Evolutionary conservation across 1,284 basidiomycete species (phyloP), one percentile per base, ranked within the genome.

Genomic region (Malassezia furfur): DNA sequence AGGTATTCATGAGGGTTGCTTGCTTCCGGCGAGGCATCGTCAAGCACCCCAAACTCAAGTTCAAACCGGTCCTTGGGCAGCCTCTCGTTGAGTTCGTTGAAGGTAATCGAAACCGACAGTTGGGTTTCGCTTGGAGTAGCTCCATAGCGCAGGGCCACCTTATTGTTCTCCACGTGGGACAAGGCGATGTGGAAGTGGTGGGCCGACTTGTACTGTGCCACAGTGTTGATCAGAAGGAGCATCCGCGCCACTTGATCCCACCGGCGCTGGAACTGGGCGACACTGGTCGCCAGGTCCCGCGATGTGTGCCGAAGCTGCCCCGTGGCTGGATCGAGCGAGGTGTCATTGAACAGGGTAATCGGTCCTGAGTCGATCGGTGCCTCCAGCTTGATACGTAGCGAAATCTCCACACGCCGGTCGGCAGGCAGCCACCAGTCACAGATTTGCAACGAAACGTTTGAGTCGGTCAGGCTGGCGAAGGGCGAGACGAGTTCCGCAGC

Each of bases 341-440:
- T 32, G 19, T 48, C 30, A n/a, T 55, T 38, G 34, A 37, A 55
- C n/a, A 55, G 11, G 14, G 9, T 7, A 2, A 45, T 19, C 4
- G 30, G 5, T 14, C n/a, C 28, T 10, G 17, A 8, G 2, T 30
- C 19, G 30, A 37, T 17, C 3, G 10, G 17, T 2, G n/a, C 15
- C 2, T 41, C 9, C 31, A 50, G 14, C 15, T 51, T 22, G n/a
- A 57, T 8, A 10, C 46, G 37, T n/a, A 48, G 47, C 14, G 21
- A 31, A 14, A 51, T 52, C 19, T 45, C 54, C 11, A 52, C 50
- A 17, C 49, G 28, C 7, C 49, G 54, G 28, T 47, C 37, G 4
- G 28, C 12, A 2, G 44, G 49, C 5, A 41, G 22, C 54, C 54
- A 57, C 54, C 54, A 57, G 22, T 57, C 46, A 38, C 49, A 51